These are phyloP conservation scores for Phytophthora chlamydospora DNA, from an alignment of 352 stramenopile genomes.

Conservation along the genomic window DNA sequence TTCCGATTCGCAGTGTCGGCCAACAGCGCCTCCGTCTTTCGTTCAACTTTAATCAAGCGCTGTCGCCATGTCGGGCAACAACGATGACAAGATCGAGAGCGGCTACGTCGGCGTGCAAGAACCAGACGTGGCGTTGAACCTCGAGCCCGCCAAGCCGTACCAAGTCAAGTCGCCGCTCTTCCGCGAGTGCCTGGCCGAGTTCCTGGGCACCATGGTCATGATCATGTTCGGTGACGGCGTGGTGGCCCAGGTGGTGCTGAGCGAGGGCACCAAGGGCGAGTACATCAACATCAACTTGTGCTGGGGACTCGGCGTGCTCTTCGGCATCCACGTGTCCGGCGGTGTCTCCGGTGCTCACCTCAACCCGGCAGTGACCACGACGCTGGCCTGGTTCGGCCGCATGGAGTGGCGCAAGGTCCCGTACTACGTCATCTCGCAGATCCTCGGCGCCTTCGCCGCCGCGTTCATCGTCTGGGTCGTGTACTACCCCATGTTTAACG, in stretches of 20 bases:
- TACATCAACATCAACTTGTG: constrained; percentile 75
- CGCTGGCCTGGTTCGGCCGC: constrained; percentile 51
- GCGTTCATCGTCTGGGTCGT: constrained; percentile 56
- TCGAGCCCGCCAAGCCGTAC: constrained; percentile 38
- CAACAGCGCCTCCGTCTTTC: constrained; percentile 5
- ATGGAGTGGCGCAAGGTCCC: constrained; percentile 65
- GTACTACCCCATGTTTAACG: constrained; percentile 60
- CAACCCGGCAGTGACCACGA: constrained; percentile 69
- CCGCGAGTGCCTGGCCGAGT: constrained; percentile 66
- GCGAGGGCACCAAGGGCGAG: constrained; percentile 57
- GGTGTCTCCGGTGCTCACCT: constrained; percentile 67
- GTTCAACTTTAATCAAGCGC: constrained; percentile 10
- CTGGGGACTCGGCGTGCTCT: constrained; percentile 78
- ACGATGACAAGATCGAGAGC: constrained; percentile 44
- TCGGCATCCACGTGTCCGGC: constrained; percentile 65
- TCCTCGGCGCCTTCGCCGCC: constrained; percentile 56
- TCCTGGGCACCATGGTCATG: constrained; percentile 66
- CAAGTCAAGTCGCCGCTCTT: constrained; percentile 48
- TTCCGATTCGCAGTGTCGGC: constrained; percentile 31
- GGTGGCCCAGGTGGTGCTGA: constrained; percentile 65
- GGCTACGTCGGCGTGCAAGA: constrained; percentile 43
- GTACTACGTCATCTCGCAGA: constrained; percentile 59
- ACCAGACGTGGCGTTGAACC: constrained; percentile 24
- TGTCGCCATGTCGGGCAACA: constrained; percentile 28
- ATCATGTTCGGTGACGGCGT: constrained; percentile 74